Percentiles rank a stretch among this genome's conserved stretches.
These are phyloP conservation scores for Rhodotorula graminis DNA, from an alignment of 768 basidiomycete genomes.

Conservation along the genomic window DNA sequence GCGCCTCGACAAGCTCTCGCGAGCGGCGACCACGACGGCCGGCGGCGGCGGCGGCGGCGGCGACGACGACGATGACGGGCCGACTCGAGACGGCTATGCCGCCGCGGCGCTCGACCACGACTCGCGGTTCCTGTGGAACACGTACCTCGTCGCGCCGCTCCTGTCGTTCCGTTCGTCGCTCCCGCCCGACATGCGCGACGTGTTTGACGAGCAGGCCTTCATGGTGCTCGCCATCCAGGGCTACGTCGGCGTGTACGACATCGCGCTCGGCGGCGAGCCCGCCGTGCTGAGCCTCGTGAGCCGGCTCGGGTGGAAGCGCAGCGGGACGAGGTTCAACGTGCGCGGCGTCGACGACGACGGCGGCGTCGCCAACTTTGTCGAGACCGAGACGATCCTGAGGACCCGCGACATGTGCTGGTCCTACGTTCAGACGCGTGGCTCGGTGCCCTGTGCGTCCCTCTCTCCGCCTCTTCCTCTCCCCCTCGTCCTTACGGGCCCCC, in stretches of 20 bases:
- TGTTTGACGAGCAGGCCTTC: constrained; percentile 78
- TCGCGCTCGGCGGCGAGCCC: constrained; percentile 67
- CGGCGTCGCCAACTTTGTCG: constrained; percentile 91
- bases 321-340: constrained; percentile 90
- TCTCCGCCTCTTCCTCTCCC: background rate
- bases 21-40: background rate
- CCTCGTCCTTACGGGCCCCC: background rate
- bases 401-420: constrained; percentile 83
- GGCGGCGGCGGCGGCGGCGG: constrained; percentile 11
- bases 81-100: background rate
- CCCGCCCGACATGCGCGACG: constrained; percentile 61
- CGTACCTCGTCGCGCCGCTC: constrained; percentile 77
- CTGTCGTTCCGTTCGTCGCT: constrained; percentile 81
- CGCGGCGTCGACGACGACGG: constrained; percentile 55
- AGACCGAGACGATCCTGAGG: constrained; percentile 72
- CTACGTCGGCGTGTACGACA: constrained; percentile 74
- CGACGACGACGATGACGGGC: constrained; percentile 35
- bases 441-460: constrained; percentile 73
- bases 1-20: constrained; percentile 51
- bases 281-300: constrained; percentile 77
- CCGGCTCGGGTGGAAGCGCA: constrained; percentile 85
- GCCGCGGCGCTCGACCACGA: constrained; percentile 55
- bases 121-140: constrained; percentile 90
- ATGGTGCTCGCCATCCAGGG: constrained; percentile 91
- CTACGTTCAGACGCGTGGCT: constrained; percentile 89